A percentile compares a stretch with the other conserved stretches of the same genome.
These are phyloP conservation scores for Lotus japonicus DNA, from an alignment of 306 rosid genomes.

Conservation along the genomic window DNA sequence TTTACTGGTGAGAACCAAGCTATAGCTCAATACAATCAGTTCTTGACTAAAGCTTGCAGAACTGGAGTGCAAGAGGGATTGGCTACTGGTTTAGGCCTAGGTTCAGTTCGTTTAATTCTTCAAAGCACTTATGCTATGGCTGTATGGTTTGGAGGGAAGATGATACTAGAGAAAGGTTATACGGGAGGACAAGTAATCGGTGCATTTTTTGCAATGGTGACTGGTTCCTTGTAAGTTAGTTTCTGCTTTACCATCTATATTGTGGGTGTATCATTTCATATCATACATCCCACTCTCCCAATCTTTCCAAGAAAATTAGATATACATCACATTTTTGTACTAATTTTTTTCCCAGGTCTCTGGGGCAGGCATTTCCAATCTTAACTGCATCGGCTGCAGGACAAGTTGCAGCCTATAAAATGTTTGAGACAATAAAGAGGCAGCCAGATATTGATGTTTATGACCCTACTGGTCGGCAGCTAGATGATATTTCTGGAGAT, in stretches of 20 bases:
- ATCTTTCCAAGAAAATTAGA: neutral
- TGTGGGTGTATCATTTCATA: neutral
- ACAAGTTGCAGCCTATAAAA: slow-evolving; percentile 52
- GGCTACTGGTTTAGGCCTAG: slow-evolving; percentile 65
- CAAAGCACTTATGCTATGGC: slow-evolving; percentile 48
- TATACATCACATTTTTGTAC: neutral
- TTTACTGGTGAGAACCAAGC: slow-evolving; percentile 73
- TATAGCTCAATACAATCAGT: slow-evolving; percentile 40
- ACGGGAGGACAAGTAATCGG: slow-evolving; percentile 54
- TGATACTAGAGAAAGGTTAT: slow-evolving; percentile 63
- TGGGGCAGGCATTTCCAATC: slow-evolving; percentile 54
- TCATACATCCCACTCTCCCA: neutral
- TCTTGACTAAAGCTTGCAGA: slow-evolving; percentile 50
- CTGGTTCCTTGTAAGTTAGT: slow-evolving; percentile 58
- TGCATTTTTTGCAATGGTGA: slow-evolving; percentile 46
- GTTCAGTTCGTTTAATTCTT: slow-evolving; percentile 32
- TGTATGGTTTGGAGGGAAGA: slow-evolving; percentile 66
- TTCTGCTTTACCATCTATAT: neutral
- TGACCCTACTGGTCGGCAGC: slow-evolving; percentile 21
- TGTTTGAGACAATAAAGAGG: slow-evolving; percentile 45
- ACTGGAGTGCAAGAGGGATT: slow-evolving; percentile 62
- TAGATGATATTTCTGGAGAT: slow-evolving; percentile 52
- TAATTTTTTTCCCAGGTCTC: slow-evolving; percentile 27
- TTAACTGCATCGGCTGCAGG: slow-evolving; percentile 50
- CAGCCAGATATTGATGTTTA: slow-evolving; percentile 43